These are phyloP conservation scores for Leucosporidium creatinivorum DNA, from an alignment of 768 basidiomycete genomes.

Conservation along the genomic window DNA sequence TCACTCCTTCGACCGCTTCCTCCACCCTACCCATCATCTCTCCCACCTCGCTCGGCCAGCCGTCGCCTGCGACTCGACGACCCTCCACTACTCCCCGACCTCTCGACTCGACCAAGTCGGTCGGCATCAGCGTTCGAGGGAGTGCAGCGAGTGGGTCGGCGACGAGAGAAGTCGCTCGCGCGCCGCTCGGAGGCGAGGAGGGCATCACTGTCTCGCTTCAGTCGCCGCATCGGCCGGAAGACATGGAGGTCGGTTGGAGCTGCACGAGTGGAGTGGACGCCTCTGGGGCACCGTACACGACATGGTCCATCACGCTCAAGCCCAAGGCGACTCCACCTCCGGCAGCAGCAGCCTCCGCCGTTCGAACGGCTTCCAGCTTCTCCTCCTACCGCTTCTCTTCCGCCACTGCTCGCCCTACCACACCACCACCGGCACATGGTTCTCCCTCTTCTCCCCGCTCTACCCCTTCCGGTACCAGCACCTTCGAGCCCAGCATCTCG, in stretches of 20 bases:
- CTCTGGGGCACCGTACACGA: not conserved
- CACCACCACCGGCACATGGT: not conserved
- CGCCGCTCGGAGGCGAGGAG: not conserved
- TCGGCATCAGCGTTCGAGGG: not conserved
- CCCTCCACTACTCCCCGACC: not conserved
- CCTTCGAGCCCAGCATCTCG: not conserved
- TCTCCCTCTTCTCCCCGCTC: not conserved
- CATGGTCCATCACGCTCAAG: not conserved
- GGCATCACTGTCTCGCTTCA: not conserved
- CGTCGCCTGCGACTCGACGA: not conserved
- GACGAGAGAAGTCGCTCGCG: not conserved
- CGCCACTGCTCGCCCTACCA: not conserved
- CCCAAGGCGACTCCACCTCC: not conserved
- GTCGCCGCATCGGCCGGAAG: not conserved
- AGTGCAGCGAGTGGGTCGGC: not conserved
- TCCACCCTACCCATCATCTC: too few species aligned
- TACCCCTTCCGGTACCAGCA: not conserved
- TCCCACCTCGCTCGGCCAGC: not conserved
- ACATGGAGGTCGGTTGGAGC: not conserved
- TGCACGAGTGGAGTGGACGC: not conserved
- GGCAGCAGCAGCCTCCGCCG: not conserved
- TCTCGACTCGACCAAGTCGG: not conserved
- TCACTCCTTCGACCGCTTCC: too few species aligned
- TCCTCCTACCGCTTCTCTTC: not conserved
- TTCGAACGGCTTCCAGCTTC: not conserved